phyloP scores from a whole-genome alignment of 169 alveolate genomes.

The Eimeria necatrix region DNA sequence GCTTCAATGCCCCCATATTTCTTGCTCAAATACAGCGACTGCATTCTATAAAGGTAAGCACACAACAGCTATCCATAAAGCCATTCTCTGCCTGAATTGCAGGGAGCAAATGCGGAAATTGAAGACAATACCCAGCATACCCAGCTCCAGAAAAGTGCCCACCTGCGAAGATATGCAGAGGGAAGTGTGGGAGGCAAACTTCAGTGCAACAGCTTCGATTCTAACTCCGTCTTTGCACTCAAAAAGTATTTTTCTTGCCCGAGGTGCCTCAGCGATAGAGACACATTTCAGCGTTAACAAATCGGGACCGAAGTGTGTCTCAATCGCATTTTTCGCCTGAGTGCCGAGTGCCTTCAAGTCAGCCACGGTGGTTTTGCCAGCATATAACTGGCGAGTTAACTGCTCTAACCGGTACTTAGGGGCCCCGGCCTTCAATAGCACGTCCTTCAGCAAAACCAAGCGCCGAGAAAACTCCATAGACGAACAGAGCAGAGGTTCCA shows the following conservation, averaged over 20 bases:
- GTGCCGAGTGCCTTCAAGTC: conserved; percentile 38
- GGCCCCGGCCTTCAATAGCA: conserved; percentile 32
- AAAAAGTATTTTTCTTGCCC: conserved; percentile 89
- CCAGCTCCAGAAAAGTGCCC: conserved; percentile 1
- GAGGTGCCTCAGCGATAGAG: conserved; percentile 18
- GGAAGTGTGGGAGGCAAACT: conserved; percentile 90
- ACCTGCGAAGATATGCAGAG: conserved; percentile 92
- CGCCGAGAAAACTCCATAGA: conserved; percentile 73
- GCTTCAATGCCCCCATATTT: too few relatives aligned
- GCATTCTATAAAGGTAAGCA: too few relatives aligned
- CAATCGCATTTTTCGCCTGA: conserved; percentile 39
- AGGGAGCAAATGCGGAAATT: not conserved
- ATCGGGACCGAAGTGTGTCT: conserved; percentile 55
- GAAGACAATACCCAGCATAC: not conserved
- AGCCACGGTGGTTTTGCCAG: conserved; percentile 31
- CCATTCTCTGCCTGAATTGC: too few relatives aligned
- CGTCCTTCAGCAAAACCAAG: conserved; percentile 55
- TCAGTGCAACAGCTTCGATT: conserved; percentile 90
- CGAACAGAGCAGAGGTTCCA: not conserved
- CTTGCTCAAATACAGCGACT: too few relatives aligned
- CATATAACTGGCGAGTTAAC: conserved; percentile 43
- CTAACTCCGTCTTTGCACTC: conserved; percentile 88
- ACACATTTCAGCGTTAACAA: conserved; percentile 36
- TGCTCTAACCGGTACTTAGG: conserved; percentile 44
- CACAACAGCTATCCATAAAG: too few relatives aligned